Conservation (phyloP, 352 stramenopile genomes). For the Globisporangium radiosum region DNA sequence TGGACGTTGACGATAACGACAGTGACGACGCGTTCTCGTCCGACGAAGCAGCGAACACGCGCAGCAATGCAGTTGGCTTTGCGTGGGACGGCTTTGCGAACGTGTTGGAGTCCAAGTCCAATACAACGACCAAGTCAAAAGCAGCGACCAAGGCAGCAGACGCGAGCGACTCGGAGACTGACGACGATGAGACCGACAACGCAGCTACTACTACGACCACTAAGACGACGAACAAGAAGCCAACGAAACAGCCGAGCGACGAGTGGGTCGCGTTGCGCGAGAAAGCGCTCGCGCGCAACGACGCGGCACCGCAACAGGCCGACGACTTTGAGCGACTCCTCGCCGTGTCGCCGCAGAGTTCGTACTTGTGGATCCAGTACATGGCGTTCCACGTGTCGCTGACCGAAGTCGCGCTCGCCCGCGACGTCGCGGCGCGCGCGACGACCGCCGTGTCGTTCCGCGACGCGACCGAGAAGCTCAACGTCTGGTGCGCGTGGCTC, state of each 20-base stretch:
- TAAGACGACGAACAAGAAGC: slow-evolving; percentile 45
- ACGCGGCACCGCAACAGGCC: slow-evolving; percentile 88
- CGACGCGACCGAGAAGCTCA: slow-evolving; percentile 95
- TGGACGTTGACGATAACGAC: slow-evolving; percentile 41
- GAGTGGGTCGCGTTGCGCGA: slow-evolving; percentile 94
- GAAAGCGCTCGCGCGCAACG: slow-evolving; percentile 88
- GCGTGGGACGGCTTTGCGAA: slow-evolving; percentile 84
- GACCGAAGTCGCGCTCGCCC: slow-evolving; percentile 90
- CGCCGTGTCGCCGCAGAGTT: slow-evolving; percentile 91
- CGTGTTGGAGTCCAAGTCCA: slow-evolving; percentile 35
- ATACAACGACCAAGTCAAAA: not conserved
- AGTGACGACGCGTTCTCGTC: slow-evolving; percentile 49
- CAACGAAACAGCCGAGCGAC: slow-evolving; percentile 88
- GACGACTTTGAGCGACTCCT: slow-evolving; percentile 95
- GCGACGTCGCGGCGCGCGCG: slow-evolving; percentile 89
- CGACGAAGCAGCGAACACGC: slow-evolving; percentile 32
- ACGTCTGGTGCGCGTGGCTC: slow-evolving; percentile 94
- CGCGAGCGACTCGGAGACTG: slow-evolving; percentile 15
- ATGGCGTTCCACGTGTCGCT: slow-evolving; percentile 97
- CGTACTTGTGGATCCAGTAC: slow-evolving; percentile 96
- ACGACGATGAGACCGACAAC: slow-evolving; percentile 33
- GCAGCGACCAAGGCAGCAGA: not conserved
- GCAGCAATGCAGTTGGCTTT: slow-evolving; percentile 44
- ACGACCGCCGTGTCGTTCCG: slow-evolving; percentile 94
- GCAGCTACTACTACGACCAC: slow-evolving; percentile 44